phyloP scores from a whole-genome alignment of 805 yeast genomes.

The Metschnikowia shivogae region DNA sequence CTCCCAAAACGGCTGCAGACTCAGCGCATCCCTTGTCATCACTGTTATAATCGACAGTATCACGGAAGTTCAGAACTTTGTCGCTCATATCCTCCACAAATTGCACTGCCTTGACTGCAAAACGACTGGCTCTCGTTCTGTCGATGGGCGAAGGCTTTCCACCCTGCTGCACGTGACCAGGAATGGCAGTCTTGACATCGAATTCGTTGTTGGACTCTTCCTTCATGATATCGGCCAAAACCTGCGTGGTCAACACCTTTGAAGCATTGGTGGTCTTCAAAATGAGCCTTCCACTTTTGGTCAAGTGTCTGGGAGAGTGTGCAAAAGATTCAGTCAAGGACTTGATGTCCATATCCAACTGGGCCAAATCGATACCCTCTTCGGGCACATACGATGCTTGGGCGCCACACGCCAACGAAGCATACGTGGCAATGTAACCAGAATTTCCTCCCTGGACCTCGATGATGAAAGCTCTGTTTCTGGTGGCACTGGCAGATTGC shows the following conservation, averaged over 20 bases:
- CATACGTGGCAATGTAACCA: slow-evolving; percentile 69
- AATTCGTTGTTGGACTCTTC: slow-evolving; percentile 62
- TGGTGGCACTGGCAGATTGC: slow-evolving; percentile 73
- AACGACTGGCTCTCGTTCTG: slow-evolving; percentile 68
- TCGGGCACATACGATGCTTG: slow-evolving; percentile 76
- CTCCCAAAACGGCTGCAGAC: slow-evolving; percentile 82
- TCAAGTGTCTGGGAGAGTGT: slow-evolving; percentile 56
- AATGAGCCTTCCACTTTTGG: slow-evolving; percentile 65
- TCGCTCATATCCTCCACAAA: slow-evolving; percentile 51
- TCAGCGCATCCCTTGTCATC: slow-evolving; percentile 32
- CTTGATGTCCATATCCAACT: slow-evolving; percentile 62
- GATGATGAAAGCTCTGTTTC: slow-evolving; percentile 75
- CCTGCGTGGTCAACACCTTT: slow-evolving; percentile 60
- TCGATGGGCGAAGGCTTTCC: slow-evolving; percentile 74
- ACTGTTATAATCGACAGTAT: slow-evolving; percentile 28
- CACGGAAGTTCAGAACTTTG: slow-evolving; percentile 20
- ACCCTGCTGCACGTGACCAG: slow-evolving; percentile 88
- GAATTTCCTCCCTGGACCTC: slow-evolving; percentile 86
- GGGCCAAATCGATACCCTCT: slow-evolving; percentile 55
- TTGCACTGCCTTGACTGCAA: slow-evolving; percentile 64
- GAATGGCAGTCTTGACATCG: slow-evolving; percentile 75
- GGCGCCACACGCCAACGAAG: slow-evolving; percentile 69
- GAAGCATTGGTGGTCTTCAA: slow-evolving; percentile 66
- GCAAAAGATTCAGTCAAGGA: slow-evolving; percentile 56
- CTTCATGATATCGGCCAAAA: slow-evolving; percentile 65